Evolutionary conservation across 805 yeast genomes (phyloP), one percentile per base, ranked within the genome.

Genomic region (Ogataea saltuana): DNA sequence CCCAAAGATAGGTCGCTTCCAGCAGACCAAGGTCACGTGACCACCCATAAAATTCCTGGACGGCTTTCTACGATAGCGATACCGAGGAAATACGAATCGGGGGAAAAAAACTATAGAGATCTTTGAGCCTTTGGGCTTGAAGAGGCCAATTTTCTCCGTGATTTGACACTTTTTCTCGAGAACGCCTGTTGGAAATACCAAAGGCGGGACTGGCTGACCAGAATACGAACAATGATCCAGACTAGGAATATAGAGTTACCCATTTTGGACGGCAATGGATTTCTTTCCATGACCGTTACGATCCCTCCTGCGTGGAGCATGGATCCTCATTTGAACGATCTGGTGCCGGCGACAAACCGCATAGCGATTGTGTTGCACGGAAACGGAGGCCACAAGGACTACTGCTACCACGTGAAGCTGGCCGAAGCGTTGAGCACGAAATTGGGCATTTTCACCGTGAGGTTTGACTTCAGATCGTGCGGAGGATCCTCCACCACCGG

Each of bases 381-480:
- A 1, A 84, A 78, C 48, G 90, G 82, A 1, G 95, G 96, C 0
- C 95, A 90, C 59, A 78, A 88, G 51, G 78, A 85, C 67, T 84
- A 87, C 59, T 80, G 87, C 46, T 89, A 84, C 62, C 88, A 84
- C 50, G 75, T 76, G 19, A 54, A 65, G 12, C 62, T 88, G 33
- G 90, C 95, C 0, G 74, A 75, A 20, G 65, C 63, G 19, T 60
- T 90, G 42, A 81, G 89, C 0, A 59, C 66, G 2, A 73, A 74
- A 12, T 60, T 75, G 45, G 95, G 95, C 0, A 68, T 79, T 43
- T 79, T 72, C 57, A 76, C 84, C 3, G 71, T 88, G 38, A 69
- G 97, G 50, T 81, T 89, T 52, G 97, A 90, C 63, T 89, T 90
- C 56, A 72, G 97, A 42, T 85, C 84, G 6, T 83, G 93, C 61